These are phyloP conservation scores for Mycena epipterygia DNA, from an alignment of 768 basidiomycete genomes.

Conservation along the genomic window DNA sequence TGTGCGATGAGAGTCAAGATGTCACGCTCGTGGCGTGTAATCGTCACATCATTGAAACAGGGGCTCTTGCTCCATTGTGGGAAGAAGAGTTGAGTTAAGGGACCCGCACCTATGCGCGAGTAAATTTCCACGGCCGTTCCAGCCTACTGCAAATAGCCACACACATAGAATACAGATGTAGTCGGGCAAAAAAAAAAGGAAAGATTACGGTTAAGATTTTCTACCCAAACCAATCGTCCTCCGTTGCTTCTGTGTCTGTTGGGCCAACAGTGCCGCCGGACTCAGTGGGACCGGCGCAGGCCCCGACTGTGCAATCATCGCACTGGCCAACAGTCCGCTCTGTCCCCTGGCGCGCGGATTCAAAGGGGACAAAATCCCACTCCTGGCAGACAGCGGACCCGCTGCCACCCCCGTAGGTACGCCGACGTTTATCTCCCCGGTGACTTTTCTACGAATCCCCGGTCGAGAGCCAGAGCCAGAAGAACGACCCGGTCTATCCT, in stretches of 20 bases:
- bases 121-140: neutral
- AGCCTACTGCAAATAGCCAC: neutral
- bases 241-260: slow-evolving; percentile 50
- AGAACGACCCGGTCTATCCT: slow-evolving; percentile 41
- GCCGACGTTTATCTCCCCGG: slow-evolving; percentile 56
- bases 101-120: neutral
- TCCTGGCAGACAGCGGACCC: slow-evolving; percentile 45
- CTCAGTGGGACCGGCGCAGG: slow-evolving; percentile 48
- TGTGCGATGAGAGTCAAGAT: too few species aligned
- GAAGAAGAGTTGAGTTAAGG: neutral
- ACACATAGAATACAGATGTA: neutral
- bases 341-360: slow-evolving; percentile 78
- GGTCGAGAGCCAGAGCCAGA: slow-evolving; percentile 51
- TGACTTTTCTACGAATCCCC: slow-evolving; percentile 71
- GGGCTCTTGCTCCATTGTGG: neutral
- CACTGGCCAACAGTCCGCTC: slow-evolving; percentile 55
- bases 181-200: neutral
- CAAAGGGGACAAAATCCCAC: slow-evolving; percentile 75
- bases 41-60: too few species aligned
- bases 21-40: too few species aligned
- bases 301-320: slow-evolving; percentile 54
- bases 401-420: slow-evolving; percentile 43
- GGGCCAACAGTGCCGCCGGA: slow-evolving; percentile 31
- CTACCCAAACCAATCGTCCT: slow-evolving; percentile 37
- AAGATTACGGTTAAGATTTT: slow-evolving; percentile 34